These are phyloP conservation scores for Penicillium egyptiacum DNA, from an alignment of 495 filamentous ascomycete species.

Conservation along the genomic window DNA sequence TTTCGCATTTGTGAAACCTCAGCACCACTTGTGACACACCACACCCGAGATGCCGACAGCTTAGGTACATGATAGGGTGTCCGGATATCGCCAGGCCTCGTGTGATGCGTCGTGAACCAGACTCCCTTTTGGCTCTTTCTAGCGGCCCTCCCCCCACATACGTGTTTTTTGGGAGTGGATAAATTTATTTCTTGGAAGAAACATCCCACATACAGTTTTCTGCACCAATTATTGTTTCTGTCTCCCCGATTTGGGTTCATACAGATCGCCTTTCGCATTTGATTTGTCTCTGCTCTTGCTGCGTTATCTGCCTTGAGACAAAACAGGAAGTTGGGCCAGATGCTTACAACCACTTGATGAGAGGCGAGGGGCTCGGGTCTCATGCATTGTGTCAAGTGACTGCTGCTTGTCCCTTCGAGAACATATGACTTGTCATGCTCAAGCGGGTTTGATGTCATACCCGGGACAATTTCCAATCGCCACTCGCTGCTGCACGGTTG, in stretches of 20 bases:
- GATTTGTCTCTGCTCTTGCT: not conserved
- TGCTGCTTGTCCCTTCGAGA: slow-evolving; percentile 2
- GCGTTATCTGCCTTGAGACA: not conserved
- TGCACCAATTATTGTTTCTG: not conserved
- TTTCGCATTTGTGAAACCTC: slow-evolving; percentile 11
- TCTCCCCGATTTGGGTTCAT: not conserved
- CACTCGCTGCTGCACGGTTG: not conserved
- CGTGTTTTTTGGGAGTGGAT: not conserved
- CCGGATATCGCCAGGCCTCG: not conserved
- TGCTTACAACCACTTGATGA: not conserved
- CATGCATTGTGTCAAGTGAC: slow-evolving; percentile 9
- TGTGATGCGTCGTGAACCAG: not conserved
- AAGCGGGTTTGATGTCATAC: not conserved
- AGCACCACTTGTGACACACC: slow-evolving; percentile 2
- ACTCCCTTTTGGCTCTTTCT: not conserved
- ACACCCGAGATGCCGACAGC: not conserved
- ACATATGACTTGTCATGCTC: slow-evolving; percentile 9
- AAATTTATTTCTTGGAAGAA: not conserved
- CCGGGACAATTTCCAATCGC: not conserved
- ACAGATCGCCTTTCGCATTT: not conserved
- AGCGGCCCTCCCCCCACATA: not conserved
- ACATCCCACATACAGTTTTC: not conserved
- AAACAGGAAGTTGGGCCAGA: not conserved
- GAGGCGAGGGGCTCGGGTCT: not conserved
- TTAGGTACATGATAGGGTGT: not conserved